Evolutionary conservation across 83 land plant species (phyloP).

Genomic region (Thuja plicata): DNA sequence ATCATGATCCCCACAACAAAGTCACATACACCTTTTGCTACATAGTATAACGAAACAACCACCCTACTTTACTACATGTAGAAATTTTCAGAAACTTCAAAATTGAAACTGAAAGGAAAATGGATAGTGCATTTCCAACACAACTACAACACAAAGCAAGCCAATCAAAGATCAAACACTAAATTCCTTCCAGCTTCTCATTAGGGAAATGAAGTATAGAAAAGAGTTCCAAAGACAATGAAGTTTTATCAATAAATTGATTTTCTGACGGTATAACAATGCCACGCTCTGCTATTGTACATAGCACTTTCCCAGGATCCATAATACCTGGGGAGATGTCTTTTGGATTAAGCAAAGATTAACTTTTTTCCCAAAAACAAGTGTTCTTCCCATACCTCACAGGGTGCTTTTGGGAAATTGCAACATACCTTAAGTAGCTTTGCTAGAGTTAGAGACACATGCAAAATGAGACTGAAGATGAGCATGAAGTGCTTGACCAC

Average conservation of each 20-base stretch:
- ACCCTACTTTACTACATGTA: neutral
- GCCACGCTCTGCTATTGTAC: neutral
- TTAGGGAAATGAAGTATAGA: neutral
- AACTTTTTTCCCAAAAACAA: too few relatives aligned
- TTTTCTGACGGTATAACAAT: neutral
- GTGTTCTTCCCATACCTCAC: neutral
- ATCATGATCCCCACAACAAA: neutral
- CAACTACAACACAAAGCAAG: neutral
- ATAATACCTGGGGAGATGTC: neutral
- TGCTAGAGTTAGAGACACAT: neutral
- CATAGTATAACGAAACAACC: neutral
- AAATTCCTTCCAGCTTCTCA: neutral
- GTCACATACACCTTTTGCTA: too few relatives aligned
- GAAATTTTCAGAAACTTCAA: neutral
- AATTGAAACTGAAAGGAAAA: neutral
- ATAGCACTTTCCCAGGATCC: neutral
- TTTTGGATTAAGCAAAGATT: neutral
- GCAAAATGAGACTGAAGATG: neutral
- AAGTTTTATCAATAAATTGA: neutral
- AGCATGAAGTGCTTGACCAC: neutral
- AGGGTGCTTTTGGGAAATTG: neutral
- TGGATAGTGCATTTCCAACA: neutral
- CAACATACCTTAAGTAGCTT: neutral
- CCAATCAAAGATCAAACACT: neutral
- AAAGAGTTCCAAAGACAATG: neutral